phyloP scores from a whole-genome alignment of 108 stramenopile species.

The Poteriospumella lacustris region DNA sequence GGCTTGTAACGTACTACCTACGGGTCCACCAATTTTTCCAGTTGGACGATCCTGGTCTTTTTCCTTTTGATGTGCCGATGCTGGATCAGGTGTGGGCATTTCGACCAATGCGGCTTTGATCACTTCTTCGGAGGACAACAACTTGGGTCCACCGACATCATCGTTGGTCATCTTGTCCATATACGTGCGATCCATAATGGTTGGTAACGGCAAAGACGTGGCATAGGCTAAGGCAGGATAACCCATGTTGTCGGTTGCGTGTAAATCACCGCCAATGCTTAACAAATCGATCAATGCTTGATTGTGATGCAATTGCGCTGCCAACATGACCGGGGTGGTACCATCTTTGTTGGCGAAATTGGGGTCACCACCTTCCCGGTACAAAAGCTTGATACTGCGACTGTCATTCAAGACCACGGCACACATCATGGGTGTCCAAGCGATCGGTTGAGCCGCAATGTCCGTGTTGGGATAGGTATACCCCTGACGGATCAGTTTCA shows the following conservation, averaged over 20 bases:
- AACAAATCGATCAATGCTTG: background rate
- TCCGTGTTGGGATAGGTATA: conserved; percentile 18
- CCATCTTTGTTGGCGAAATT: conserved; percentile 5
- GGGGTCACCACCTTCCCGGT: conserved; percentile 4
- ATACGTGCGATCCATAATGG: background rate
- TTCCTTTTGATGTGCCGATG: background rate
- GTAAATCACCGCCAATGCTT: background rate
- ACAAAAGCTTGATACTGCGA: background rate
- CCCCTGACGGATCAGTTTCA: background rate
- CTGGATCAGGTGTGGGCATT: background rate
- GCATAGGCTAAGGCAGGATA: conserved; percentile 16
- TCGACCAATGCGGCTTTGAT: background rate
- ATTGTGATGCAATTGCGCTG: background rate
- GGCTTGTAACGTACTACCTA: no score
- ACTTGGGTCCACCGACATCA: background rate
- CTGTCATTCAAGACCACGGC: conserved; percentile 3
- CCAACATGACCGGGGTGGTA: conserved; percentile 12
- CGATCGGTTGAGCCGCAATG: background rate
- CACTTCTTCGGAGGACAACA: background rate
- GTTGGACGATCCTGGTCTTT: background rate
- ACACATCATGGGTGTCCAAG: conserved; percentile 23
- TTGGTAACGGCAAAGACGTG: background rate
- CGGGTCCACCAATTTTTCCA: background rate
- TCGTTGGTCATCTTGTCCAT: background rate
- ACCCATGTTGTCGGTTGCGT: background rate